Evolutionary conservation across 371 early-diverging fungal species (phyloP), one percentile per base, ranked within the genome.

Genomic region (Syncephalastrum sp.): DNA sequence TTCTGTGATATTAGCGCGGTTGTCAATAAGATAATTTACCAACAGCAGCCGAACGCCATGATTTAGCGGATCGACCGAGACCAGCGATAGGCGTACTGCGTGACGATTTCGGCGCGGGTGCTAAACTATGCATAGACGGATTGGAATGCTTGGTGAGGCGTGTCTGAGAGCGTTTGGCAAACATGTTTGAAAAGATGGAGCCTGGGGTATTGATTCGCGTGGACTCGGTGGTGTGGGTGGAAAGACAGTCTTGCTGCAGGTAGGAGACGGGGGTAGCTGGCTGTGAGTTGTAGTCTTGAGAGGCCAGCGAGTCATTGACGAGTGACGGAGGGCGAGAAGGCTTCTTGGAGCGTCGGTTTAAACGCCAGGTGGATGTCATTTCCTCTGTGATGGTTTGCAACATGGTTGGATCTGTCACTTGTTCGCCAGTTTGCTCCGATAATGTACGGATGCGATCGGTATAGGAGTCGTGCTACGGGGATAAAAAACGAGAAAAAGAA

Each of bases 341-440:
- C 38, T 33, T 33, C 38, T 33, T 23, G 56, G 47, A 8, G 53
- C 33, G 5, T 19, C 53, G 23, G 21, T 57, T 21, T 45, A 25
- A 12, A 45, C 58, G 49, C 43, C 43, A 55, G 25, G 33, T 19
- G 27, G n/a, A 54, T 10, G 43, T 27, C 23, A 54, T 64, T 65
- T 57, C 65, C 66, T 60, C 61, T 55, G 43, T 51, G 46, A 17
- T 68, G 33, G 47, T 52, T 47, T 29, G 68, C 23, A 47, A 58
- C 54, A 58, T 73, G 67, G 15, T 27, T 50, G 43, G 38, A 48
- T 44, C 42, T 42, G 38, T 49, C 29, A 44, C 15, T 51, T 15
- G 55, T 50, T 19, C 33, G 25, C 24, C 44, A 41, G 42, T 50
- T 42, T 42, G 48, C 7, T 48, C 27, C 42, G 53, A 42, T 17